Base-by-base conservation (phyloP, 768 basidiomycete genomes). In the Mycena venus region DNA sequence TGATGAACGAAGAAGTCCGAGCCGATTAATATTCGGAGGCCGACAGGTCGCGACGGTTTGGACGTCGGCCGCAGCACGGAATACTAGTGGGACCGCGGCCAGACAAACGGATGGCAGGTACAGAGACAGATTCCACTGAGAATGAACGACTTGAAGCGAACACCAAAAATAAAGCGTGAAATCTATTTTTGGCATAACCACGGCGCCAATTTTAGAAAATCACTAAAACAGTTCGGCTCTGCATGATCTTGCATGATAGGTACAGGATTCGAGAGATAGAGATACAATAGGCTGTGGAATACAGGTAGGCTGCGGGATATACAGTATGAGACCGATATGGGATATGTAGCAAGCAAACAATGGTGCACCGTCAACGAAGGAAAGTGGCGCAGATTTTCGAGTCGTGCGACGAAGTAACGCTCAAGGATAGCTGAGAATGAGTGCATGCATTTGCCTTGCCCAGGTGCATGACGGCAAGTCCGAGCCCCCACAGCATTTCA, bases 401-500 rank as follows among this genome's bases (percentile, higher is more conserved):
- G n/a, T 36, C 5, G 21, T n/a, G n/a, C n/a, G 21, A 60, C 5
- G 21, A 34, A 25, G 23, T 36, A 11, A 23, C 63, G 55, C 14
- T 88, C 81, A 94, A 36, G 94, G 93, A 80, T 89, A 95, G 27
- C 83, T 83, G 72, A 93, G 81, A 70, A 95, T 94, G 78, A 86
- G 92, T 55, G 79, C 78, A 82, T 91, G 92, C 90, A 94, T 92
- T 56, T 75, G 72, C 25, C 69, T 55, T 78, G 92, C 90, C 93
- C 93, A 94, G 73, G 86, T 89, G 79, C 94, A 95, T 1, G 83
- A 66, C 49, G 86, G 82, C 51, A 91, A 80, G 7, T 83, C 85
- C 17, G 65, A 76, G 19, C 85, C 89, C 17, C 90, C 91, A 74
- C 93, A 94, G 8, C 76, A 79, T 4, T 81, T 47, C 75, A 81